A percentile compares a stretch with the other conserved stretches of the same genome.
These are phyloP conservation scores for Septoria linicola DNA, from an alignment of 2,329 filamentous ascomycete genomes.

Conservation along the genomic window DNA sequence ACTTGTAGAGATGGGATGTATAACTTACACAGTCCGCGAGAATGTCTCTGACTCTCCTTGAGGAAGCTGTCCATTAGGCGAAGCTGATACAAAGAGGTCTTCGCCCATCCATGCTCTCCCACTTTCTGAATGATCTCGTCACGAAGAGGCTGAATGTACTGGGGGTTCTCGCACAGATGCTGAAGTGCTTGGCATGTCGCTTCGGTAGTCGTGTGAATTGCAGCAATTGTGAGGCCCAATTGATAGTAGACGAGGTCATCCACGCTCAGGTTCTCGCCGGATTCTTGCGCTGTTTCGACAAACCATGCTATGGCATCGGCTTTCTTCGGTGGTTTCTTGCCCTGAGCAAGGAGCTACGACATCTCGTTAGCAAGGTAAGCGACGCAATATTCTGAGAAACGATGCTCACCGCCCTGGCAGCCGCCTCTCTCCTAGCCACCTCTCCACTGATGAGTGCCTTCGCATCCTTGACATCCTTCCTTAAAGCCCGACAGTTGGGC, in stretches of 20 bases:
- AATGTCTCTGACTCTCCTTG: constrained; percentile 33
- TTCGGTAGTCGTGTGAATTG: constrained; percentile 46
- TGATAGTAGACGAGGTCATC: constrained; percentile 25
- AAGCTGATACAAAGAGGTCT: constrained; percentile 32
- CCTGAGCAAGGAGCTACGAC: not conserved
- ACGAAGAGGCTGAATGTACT: constrained; percentile 31
- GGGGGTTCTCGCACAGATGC: constrained; percentile 27
- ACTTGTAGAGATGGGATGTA: not conserved
- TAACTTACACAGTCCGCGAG: not conserved
- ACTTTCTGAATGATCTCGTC: constrained; percentile 31
- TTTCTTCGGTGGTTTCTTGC: constrained; percentile 13
- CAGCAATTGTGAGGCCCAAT: constrained; percentile 20
- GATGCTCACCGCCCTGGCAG: not conserved
- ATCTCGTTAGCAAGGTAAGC: not conserved
- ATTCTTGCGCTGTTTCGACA: constrained; percentile 25
- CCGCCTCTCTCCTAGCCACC: not conserved
- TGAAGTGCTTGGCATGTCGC: constrained; percentile 24
- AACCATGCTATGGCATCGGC: constrained; percentile 34
- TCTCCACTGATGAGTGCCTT: not conserved
- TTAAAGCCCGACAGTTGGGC: constrained; percentile 39
- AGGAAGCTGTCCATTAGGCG: constrained; percentile 37
- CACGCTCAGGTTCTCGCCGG: constrained; percentile 13
- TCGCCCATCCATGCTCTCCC: constrained; percentile 32
- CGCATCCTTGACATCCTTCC: constrained; percentile 37
- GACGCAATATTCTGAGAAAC: not conserved